Percentiles rank a stretch among this genome's conserved stretches.
Evolutionary conservation across 345 rosid species (phyloP).

Genomic region (Populus euphratica): DNA sequence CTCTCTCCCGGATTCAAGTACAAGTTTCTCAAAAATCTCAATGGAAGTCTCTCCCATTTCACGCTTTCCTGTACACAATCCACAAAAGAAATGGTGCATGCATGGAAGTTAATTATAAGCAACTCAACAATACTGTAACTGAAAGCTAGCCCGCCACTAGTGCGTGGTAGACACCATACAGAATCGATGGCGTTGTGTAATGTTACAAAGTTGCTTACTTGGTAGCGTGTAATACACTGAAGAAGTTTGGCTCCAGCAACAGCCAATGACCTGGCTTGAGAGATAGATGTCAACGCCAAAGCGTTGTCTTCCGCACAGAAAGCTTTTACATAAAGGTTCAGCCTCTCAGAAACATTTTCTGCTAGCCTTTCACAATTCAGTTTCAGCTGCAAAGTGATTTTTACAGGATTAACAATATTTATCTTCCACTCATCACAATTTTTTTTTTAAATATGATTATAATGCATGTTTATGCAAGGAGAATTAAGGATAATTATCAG

Average conservation of each 20-base stretch:
- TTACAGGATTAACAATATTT: neutral
- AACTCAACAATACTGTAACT: neutral
- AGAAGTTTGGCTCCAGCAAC: conserved; percentile 41
- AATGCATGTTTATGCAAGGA: neutral
- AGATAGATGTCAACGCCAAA: conserved; percentile 44
- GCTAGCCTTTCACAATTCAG: conserved; percentile 43
- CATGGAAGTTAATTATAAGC: neutral
- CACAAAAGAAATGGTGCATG: conserved; percentile 1
- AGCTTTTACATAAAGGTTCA: conserved; percentile 63
- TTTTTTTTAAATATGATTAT: too few relatives aligned
- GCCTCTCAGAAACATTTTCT: conserved; percentile 55
- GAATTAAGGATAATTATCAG: neutral
- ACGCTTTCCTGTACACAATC: conserved; percentile 52
- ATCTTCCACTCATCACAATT: neutral
- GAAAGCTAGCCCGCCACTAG: neutral
- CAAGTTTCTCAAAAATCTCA: conserved; percentile 42
- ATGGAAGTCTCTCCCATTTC: conserved; percentile 75
- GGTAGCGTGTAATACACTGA: conserved; percentile 49
- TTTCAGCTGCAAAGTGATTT: conserved; percentile 45
- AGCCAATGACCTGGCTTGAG: conserved; percentile 54
- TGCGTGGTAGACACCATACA: neutral
- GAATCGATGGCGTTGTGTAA: neutral
- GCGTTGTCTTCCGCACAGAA: conserved; percentile 46
- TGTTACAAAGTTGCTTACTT: conserved; percentile 31
- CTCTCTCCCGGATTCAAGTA: conserved; percentile 39